Percentiles rank a stretch among this genome's conserved stretches.
phyloP scores from a whole-genome alignment of 805 yeast species.

The Candida namnaoensis region DNA sequence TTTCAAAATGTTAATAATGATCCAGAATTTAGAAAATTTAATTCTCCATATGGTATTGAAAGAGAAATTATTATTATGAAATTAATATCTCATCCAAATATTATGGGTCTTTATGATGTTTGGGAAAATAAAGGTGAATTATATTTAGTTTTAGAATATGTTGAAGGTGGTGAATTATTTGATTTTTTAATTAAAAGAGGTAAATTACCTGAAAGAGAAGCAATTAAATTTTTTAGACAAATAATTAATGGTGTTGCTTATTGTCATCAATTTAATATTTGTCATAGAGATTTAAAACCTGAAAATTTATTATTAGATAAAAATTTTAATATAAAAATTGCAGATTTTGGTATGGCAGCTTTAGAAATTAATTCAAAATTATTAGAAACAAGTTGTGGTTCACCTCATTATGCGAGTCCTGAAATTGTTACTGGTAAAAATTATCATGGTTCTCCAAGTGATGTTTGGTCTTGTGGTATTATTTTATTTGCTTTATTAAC shows the following conservation, averaged over 20 bases:
- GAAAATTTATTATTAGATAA: conserved; percentile 75
- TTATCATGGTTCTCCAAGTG: conserved; percentile 95
- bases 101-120: conserved; percentile 72
- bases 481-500: conserved; percentile 88
- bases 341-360: conserved; percentile 99
- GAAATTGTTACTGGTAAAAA: conserved; percentile 93
- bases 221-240: conserved; percentile 82
- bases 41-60: conserved; percentile 74
- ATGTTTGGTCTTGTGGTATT: conserved; percentile 98
- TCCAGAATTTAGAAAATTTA: conserved; percentile 31
- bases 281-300: conserved; percentile 83
- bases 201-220: conserved; percentile 81
- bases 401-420: conserved; percentile 98
- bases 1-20: conserved; percentile 47
- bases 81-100: conserved; percentile 67
- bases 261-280: conserved; percentile 79
- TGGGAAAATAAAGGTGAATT: conserved; percentile 82
- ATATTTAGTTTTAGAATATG: conserved; percentile 86
- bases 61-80: conserved; percentile 84
- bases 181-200: conserved; percentile 88
- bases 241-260: conserved; percentile 77
- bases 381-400: conserved; percentile 93
- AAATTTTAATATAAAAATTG: conserved; percentile 84
- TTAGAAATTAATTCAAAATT: conserved; percentile 74
- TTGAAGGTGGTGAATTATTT: conserved; percentile 95